Conservation (phyloP, 257 asterid species). For the Nicotiana undulata region DNA sequence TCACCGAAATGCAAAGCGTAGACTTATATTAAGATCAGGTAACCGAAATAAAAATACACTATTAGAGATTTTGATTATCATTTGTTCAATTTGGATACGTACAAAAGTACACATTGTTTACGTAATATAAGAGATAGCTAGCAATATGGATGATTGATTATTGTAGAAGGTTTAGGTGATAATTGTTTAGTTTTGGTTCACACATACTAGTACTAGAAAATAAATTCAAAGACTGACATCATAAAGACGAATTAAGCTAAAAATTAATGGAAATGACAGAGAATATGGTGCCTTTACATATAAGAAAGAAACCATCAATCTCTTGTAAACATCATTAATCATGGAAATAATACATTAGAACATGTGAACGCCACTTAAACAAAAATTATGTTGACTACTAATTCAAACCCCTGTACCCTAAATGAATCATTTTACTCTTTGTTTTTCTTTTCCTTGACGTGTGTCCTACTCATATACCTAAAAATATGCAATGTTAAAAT, state of each 20-base stretch:
- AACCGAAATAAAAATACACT: background rate
- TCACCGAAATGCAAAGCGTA: background rate
- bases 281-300: background rate
- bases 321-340: background rate
- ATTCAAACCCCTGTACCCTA: background rate
- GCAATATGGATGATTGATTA: background rate
- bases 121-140: background rate
- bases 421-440: background rate
- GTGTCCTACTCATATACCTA: background rate
- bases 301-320: background rate
- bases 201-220: background rate
- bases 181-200: background rate
- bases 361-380: constrained; percentile 8
- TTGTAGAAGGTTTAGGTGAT: background rate
- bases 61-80: background rate
- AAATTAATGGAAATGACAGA: background rate
- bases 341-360: background rate
- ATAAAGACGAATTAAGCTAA: background rate
- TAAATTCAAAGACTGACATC: background rate
- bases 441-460: background rate
- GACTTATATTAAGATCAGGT: background rate
- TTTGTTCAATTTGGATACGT: background rate
- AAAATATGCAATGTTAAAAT: background rate
- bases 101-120: background rate
- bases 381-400: background rate